Evolutionary conservation across 148 eudicot genomes (phyloP).

Genomic region (Cornus florida): DNA sequence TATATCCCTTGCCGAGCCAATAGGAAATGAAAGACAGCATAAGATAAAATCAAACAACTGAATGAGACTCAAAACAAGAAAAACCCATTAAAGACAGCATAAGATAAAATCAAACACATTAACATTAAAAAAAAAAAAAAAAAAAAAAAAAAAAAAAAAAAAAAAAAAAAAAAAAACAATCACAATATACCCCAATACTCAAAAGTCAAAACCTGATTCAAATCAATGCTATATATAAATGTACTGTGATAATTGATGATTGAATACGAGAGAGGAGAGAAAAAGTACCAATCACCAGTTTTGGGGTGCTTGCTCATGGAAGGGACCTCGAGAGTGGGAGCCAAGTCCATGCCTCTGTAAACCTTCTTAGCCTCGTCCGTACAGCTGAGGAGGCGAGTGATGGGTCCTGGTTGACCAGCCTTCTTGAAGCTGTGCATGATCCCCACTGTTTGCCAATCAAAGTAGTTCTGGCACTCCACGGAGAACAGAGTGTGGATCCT

Average conservation of each 20-base stretch:
- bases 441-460: constrained; percentile 99
- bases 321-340: constrained; percentile 93
- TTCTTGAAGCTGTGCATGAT: constrained; percentile 81
- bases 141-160: too few relatives aligned
- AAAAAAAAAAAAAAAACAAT: too few relatives aligned
- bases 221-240: background rate
- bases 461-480: constrained; percentile 91
- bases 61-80: background rate
- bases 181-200: background rate
- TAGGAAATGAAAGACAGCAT: too few relatives aligned
- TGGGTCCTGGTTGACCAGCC: constrained; percentile 84
- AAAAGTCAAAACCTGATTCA: background rate
- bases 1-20: background rate
- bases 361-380: constrained; percentile 74
- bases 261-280: background rate
- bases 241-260: background rate
- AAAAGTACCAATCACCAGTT: constrained; percentile 87
- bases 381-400: constrained; percentile 93
- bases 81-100: background rate
- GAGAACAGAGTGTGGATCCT: constrained; percentile 96
- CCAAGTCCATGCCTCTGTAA: constrained; percentile 83
- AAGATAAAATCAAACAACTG: too few relatives aligned
- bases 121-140: too few relatives aligned
- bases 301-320: constrained; percentile 89
- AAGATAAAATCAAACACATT: background rate